Evolutionary conservation across 2,329 filamentous ascomycete genomes (phyloP).

Genomic region (Metarhizium sp.): DNA sequence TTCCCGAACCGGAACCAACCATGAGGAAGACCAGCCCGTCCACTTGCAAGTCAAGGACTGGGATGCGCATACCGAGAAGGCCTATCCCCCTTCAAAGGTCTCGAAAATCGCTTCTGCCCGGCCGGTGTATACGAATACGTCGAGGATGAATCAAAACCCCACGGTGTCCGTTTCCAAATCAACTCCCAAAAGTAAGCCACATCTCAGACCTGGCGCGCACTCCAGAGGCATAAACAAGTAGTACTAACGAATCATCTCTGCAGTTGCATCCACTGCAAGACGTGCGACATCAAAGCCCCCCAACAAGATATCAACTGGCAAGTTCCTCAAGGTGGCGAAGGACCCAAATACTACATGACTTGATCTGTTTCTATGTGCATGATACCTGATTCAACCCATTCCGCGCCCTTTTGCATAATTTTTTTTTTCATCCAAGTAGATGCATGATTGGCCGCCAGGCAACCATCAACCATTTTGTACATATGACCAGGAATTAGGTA

Average conservation of each 20-base stretch:
- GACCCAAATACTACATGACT: constrained; percentile 65
- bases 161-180: constrained; percentile 93
- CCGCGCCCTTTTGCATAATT: background rate
- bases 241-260: background rate
- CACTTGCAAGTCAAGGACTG: constrained; percentile 93
- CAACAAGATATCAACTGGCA: constrained; percentile 97
- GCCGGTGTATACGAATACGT: constrained; percentile 98
- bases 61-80: constrained; percentile 76
- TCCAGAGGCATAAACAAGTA: background rate
- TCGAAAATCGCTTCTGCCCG: constrained; percentile 95
- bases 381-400: constrained; percentile 11
- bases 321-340: constrained; percentile 84
- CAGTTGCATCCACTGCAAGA: constrained; percentile 99
- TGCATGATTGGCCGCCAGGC: constrained; percentile 3
- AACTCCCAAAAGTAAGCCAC: constrained; percentile 85
- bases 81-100: constrained; percentile 84
- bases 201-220: background rate
- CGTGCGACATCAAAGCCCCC: constrained; percentile 97
- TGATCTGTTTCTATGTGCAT: constrained; percentile 17
- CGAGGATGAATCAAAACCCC: constrained; percentile 77
- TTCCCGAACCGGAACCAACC: constrained; percentile 90
- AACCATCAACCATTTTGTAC: background rate
- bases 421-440: background rate
- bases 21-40: constrained; percentile 96
- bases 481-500: background rate